Base-by-base conservation (phyloP, 768 basidiomycete genomes). In the Naganishia kalamii region DNA sequence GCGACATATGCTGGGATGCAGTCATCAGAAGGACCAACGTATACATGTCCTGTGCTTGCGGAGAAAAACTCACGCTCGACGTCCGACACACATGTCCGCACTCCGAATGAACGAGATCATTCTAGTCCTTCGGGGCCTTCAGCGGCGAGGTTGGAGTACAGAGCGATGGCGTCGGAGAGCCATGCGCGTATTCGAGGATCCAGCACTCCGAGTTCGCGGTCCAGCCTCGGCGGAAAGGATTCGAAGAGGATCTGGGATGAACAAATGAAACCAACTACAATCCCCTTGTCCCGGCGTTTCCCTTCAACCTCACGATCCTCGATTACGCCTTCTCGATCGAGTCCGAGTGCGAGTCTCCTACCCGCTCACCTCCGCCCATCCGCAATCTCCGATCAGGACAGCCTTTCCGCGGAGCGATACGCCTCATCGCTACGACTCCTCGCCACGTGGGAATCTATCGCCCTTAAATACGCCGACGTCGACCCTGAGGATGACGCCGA, bases 401-500 rank as follows among this genome's bases (percentile, higher is more conserved):
- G 23, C 3, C 54, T 57, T 35, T 57, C 54, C 8, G 54, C 54
- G 5, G 54, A 57, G 27, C 54, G 54, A 57, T 57, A 57, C 37
- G 54, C 54, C 27, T 57, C 54, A 27, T 57, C 54, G 37, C 37
- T 57, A 8, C 54, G 54, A 25, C 41, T 65, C 19, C 32, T 65
- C 7, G 41, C 43, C 8, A 50, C 44, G 29, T 65, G 64, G 64
- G 64, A 65, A 33, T n/a, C 35, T 17, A 65, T 65, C 43, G 64
- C 64, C 40, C 30, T 57, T 27, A 52, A 54, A 46, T 65, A 65
- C 30, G 47, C 46, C 12, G 44, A 41, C 6, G 32, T 65, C 13
- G 57, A 65, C 32, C 64, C 64, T 1, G 64, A 59, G 35, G 64
- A 65, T 10, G 64, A 65, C 43, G 49, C 41, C 27, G 64, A 65